Conservation (phyloP, 139 green algal genomes). For the Chlorella ohadii region DNA sequence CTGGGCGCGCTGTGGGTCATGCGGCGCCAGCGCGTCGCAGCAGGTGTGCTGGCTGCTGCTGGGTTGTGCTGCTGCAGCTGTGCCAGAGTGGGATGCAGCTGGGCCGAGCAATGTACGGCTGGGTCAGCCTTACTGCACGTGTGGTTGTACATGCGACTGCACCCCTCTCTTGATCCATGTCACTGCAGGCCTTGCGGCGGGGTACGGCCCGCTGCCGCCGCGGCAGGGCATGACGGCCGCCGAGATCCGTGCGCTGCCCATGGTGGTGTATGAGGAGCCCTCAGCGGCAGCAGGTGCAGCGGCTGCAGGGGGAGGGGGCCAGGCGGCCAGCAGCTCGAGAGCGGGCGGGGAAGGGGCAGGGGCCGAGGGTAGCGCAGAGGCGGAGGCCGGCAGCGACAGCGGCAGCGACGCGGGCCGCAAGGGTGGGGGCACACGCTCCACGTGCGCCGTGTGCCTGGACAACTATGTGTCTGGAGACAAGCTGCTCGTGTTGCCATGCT, state of each 20-base stretch:
- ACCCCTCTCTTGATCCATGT: neutral
- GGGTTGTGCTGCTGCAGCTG: neutral
- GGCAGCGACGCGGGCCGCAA: constrained; percentile 15
- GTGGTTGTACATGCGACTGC: neutral
- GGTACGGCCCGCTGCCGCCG: neutral
- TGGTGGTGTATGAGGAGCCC: constrained; percentile 52
- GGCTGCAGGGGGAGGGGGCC: neutral
- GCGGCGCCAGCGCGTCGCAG: constrained; percentile 53
- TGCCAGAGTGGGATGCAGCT: too few relatives aligned
- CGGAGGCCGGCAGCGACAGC: neutral
- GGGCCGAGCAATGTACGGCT: too few relatives aligned
- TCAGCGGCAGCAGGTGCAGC: neutral
- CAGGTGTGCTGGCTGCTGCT: neutral
- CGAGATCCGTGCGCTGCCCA: constrained; percentile 55
- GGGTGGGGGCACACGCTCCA: constrained; percentile 60
- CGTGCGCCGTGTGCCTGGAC: constrained; percentile 70
- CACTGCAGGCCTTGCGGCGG: neutral
- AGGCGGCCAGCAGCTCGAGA: neutral
- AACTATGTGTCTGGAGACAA: constrained; percentile 64
- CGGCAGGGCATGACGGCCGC: constrained; percentile 51
- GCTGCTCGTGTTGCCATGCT: constrained; percentile 71
- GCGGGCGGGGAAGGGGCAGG: neutral
- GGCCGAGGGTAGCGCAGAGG: too few relatives aligned
- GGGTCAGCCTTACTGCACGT: too few relatives aligned
- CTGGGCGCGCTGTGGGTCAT: constrained; percentile 73